phyloP scores from a whole-genome alignment of 1,139 yeast species.

The Suhomyces yuchorum region DNA sequence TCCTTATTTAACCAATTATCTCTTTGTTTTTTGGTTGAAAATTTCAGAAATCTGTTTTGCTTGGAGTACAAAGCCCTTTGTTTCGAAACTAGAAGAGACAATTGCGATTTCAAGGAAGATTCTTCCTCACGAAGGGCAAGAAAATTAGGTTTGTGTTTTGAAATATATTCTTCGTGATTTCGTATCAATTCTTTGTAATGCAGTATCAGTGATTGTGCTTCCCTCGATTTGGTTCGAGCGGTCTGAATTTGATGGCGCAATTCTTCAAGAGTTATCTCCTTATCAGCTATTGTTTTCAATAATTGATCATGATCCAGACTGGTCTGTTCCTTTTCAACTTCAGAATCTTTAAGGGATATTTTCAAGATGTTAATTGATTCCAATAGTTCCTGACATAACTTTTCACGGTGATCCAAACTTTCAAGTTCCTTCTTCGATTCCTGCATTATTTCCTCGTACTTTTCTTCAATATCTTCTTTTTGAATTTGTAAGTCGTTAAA shows the following conservation, averaged over 20 bases:
- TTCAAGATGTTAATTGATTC: conserved; percentile 46
- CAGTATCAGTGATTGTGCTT: conserved; percentile 20
- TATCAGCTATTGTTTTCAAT: conserved; percentile 41
- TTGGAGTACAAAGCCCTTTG: conserved; percentile 73
- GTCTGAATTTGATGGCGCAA: conserved; percentile 22
- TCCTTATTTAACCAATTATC: conserved; percentile 64
- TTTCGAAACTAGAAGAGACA: conserved; percentile 49
- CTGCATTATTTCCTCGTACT: conserved; percentile 53
- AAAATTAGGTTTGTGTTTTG: conserved; percentile 44
- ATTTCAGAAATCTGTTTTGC: conserved; percentile 69
- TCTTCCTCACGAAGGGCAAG: conserved; percentile 45
- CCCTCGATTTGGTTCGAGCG: conserved; percentile 20
- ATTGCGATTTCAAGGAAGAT: conserved; percentile 35
- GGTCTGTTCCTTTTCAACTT: conserved; percentile 54
- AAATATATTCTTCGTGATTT: conserved; percentile 27
- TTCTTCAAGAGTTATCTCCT: conserved; percentile 41
- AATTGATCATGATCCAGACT: conserved; percentile 53
- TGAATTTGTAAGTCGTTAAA: conserved; percentile 59
- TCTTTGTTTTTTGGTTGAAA: conserved; percentile 57
- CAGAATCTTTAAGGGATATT: conserved; percentile 40
- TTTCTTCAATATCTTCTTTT: conserved; percentile 63
- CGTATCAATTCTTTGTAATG: conserved; percentile 24
- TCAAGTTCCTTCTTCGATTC: conserved; percentile 46
- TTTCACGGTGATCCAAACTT: conserved; percentile 53
- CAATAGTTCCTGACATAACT: conserved; percentile 47